Evolutionary conservation across 2,329 filamentous ascomycete species (phyloP).

Genomic region (Cytospora mali): DNA sequence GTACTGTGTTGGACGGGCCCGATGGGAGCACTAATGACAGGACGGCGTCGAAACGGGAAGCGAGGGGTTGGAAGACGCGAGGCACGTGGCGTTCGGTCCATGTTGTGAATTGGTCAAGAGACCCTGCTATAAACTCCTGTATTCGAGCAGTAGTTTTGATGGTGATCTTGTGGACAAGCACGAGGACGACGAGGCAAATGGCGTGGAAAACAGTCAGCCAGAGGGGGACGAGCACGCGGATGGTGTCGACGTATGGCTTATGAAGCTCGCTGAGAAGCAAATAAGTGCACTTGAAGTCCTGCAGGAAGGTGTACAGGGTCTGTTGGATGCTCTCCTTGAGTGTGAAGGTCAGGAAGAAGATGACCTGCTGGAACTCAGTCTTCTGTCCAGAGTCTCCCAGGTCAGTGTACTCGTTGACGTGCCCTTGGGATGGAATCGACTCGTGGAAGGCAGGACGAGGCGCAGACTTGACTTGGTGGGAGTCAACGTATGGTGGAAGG

Average conservation of each 20-base stretch:
- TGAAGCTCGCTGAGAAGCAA: constrained; percentile 23
- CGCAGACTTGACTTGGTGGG: background rate
- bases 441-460: background rate
- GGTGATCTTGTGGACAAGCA: constrained; percentile 3
- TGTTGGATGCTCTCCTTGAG: constrained; percentile 26
- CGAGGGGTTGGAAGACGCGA: constrained; percentile 26
- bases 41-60: constrained; percentile 23
- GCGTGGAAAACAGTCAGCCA: constrained; percentile 18
- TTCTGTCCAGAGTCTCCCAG: background rate
- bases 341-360: constrained; percentile 34
- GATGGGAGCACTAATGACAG: constrained; percentile 26
- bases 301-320: constrained; percentile 9
- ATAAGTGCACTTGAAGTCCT: constrained; percentile 22
- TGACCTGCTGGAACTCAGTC: constrained; percentile 22
- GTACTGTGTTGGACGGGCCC: constrained; percentile 21
- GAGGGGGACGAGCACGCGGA: constrained; percentile 18
- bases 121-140: background rate
- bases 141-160: background rate
- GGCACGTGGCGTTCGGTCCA: constrained; percentile 19
- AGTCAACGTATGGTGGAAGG: background rate
- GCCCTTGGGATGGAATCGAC: background rate
- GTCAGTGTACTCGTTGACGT: background rate
- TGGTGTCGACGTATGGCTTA: constrained; percentile 16
- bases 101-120: background rate
- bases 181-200: constrained; percentile 15